Evolutionary conservation across 2,329 filamentous ascomycete genomes (phyloP).

Genomic region (Pestalotiopsis sp.): DNA sequence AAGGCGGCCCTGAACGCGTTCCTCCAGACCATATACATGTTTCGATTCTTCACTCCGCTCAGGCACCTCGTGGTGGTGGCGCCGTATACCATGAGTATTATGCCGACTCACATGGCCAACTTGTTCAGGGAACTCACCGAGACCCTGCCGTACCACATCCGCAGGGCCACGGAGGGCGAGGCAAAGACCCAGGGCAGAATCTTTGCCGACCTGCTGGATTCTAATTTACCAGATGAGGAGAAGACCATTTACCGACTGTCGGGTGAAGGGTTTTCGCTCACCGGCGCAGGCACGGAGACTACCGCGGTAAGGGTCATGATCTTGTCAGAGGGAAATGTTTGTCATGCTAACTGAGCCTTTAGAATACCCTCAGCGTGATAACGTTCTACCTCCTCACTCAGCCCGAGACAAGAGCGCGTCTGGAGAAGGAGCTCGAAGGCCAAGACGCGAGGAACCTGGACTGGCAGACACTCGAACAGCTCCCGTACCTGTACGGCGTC

Average conservation of each 20-base stretch:
- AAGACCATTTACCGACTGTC: constrained; percentile 36
- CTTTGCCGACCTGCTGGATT: constrained; percentile 36
- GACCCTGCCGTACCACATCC: constrained; percentile 27
- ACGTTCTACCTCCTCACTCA: constrained; percentile 30
- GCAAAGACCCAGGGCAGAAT: constrained; percentile 36
- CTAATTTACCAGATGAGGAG: constrained; percentile 33
- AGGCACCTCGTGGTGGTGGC: constrained; percentile 21
- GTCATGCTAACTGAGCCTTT: constrained; percentile 8
- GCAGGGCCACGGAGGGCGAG: constrained; percentile 23
- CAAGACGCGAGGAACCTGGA: constrained; percentile 18
- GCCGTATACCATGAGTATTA: constrained; percentile 21
- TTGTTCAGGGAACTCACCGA: constrained; percentile 18
- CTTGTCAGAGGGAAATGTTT: too few relatives aligned
- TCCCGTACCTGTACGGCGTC: constrained; percentile 24
- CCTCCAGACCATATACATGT: constrained; percentile 23
- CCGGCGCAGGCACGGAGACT: constrained; percentile 43
- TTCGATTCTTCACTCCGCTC: constrained; percentile 22
- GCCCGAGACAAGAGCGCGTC: constrained; percentile 26
- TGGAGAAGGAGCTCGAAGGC: constrained; percentile 36
- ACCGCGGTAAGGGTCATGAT: constrained; percentile 25
- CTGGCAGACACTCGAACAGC: constrained; percentile 23
- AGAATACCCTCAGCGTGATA: constrained; percentile 20
- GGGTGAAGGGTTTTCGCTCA: constrained; percentile 41
- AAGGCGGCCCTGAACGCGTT: constrained; percentile 23
- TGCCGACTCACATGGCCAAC: constrained; percentile 21